A percentile compares a stretch with the other conserved stretches of the same genome.
These are phyloP conservation scores for Rutstroemia sp. DNA, from an alignment of 2,329 filamentous ascomycete species.

Conservation along the genomic window DNA sequence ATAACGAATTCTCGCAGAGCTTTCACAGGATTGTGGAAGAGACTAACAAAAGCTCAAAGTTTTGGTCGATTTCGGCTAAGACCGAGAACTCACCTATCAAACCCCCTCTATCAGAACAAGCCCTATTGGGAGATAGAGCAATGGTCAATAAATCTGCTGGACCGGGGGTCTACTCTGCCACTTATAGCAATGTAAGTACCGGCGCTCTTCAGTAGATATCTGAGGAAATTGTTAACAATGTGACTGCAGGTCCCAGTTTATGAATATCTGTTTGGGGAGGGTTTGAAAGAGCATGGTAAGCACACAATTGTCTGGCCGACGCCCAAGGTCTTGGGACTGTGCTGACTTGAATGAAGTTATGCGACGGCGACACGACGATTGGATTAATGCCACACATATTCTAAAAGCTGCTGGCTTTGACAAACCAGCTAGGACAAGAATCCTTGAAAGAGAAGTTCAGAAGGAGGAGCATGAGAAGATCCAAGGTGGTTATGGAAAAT, in stretches of 20 bases:
- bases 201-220: too few relatives aligned
- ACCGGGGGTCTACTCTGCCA: conserved; percentile 53
- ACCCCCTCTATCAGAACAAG: background rate
- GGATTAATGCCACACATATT: conserved; percentile 99
- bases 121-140: background rate
- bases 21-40: too few relatives aligned
- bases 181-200: conserved; percentile 56
- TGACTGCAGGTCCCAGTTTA: conserved; percentile 76
- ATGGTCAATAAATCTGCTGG: conserved; percentile 29
- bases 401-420: conserved; percentile 95
- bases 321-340: background rate
- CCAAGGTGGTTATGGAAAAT: conserved; percentile 97
- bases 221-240: background rate
- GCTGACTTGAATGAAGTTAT: conserved; percentile 47
- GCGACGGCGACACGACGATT: conserved; percentile 86
- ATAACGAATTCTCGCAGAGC: background rate
- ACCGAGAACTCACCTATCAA: background rate
- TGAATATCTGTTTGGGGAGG: conserved; percentile 78
- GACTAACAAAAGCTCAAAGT: too few relatives aligned
- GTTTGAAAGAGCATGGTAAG: conserved; percentile 65
- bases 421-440: conserved; percentile 89
- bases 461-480: conserved; percentile 97
- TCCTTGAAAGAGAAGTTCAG: conserved; percentile 93
- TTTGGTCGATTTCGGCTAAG: background rate
- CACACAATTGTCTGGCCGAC: background rate